phyloP scores from a whole-genome alignment of 805 yeast genomes.

The Myxozyma sirexii region DNA sequence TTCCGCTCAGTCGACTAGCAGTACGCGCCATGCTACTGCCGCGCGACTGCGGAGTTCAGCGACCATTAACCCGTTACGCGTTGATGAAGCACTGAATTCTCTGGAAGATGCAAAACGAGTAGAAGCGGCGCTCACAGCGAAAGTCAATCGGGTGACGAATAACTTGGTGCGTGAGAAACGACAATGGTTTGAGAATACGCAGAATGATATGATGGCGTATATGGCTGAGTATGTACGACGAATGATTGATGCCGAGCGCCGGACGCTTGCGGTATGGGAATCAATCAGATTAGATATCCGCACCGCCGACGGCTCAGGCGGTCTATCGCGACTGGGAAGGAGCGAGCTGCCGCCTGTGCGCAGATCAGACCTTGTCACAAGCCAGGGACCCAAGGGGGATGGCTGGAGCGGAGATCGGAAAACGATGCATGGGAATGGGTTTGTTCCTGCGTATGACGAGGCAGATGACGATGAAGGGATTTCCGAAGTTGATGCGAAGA shows the following conservation, averaged over 20 bases:
- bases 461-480: slow-evolving; percentile 34
- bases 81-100: slow-evolving; percentile 83
- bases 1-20: slow-evolving; percentile 76
- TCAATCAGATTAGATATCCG: slow-evolving; percentile 71
- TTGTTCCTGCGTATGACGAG: slow-evolving; percentile 22
- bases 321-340: slow-evolving; percentile 80
- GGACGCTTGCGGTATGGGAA: slow-evolving; percentile 73
- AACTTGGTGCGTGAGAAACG: slow-evolving; percentile 78
- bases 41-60: slow-evolving; percentile 67
- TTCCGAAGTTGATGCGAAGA: slow-evolving; percentile 70
- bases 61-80: slow-evolving; percentile 80
- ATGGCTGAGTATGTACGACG: slow-evolving; percentile 65
- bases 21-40: slow-evolving; percentile 69
- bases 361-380: slow-evolving; percentile 44
- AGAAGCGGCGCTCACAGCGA: slow-evolving; percentile 75
- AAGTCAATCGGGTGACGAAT: slow-evolving; percentile 78
- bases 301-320: slow-evolving; percentile 74
- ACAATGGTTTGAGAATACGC: slow-evolving; percentile 62
- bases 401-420: slow-evolving; percentile 63
- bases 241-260: slow-evolving; percentile 83
- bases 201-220: slow-evolving; percentile 54
- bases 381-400: slow-evolving; percentile 57
- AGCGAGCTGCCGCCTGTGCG: slow-evolving; percentile 31
- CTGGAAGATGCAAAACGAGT: slow-evolving; percentile 75
- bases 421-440: slow-evolving; percentile 45